Conservation (phyloP, 805 yeast genomes). For the Kluyveromyces wickerhamii region DNA sequence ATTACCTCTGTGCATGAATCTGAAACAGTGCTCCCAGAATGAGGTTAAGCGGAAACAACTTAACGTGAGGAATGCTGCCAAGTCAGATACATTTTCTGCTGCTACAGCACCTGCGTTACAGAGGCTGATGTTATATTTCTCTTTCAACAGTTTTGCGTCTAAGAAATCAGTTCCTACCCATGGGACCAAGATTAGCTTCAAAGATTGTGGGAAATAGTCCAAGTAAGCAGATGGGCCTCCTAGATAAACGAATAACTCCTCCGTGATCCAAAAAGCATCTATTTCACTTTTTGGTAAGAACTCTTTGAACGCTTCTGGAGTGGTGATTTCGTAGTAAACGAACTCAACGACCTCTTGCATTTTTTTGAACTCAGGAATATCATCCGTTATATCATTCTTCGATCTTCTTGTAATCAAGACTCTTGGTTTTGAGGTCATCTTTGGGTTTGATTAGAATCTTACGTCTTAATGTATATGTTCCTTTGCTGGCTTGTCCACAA, state of each 20-base stretch:
- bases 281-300: conserved; percentile 37
- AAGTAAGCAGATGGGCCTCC: conserved; percentile 41
- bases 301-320: conserved; percentile 34
- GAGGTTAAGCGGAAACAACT: conserved; percentile 52
- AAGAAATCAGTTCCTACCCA: conserved; percentile 56
- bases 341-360: conserved; percentile 37
- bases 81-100: conserved; percentile 65
- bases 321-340: conserved; percentile 34
- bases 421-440: conserved; percentile 13
- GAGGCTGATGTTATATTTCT: conserved; percentile 40
- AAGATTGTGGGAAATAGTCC: conserved; percentile 37
- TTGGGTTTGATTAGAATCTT: too few relatives aligned
- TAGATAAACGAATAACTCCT: conserved; percentile 38
- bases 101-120: conserved; percentile 56
- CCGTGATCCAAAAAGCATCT: conserved; percentile 47
- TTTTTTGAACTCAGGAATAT: conserved; percentile 38
- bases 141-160: conserved; percentile 37
- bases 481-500: too few relatives aligned
- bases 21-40: conserved; percentile 37
- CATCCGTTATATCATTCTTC: conserved; percentile 39
- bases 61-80: conserved; percentile 52
- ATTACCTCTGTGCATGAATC: conserved; percentile 31
- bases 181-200: conserved; percentile 45
- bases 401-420: conserved; percentile 29
- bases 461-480: too few relatives aligned